A percentile compares a stretch with the other conserved stretches of the same genome.
Conservation (phyloP, 1,284 basidiomycete species). For the Meripilus lineatus region DNA sequence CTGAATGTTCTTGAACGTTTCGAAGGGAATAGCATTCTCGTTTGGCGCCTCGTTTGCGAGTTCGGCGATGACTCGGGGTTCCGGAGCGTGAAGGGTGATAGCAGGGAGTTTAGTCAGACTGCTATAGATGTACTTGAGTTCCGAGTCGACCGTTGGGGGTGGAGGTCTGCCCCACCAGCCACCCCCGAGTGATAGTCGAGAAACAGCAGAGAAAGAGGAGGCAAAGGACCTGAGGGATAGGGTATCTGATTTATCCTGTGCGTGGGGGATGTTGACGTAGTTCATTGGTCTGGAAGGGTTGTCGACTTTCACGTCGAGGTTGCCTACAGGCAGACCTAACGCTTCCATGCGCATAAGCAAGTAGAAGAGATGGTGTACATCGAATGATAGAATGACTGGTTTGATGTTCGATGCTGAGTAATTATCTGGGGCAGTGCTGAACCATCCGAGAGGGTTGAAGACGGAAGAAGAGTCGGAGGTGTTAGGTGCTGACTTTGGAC, state of each 20-base stretch:
- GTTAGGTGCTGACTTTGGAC: slow-evolving; percentile 34
- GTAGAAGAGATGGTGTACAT: slow-evolving; percentile 85
- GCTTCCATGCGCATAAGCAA: slow-evolving; percentile 84
- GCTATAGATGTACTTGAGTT: slow-evolving; percentile 84
- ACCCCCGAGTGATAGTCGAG: slow-evolving; percentile 64
- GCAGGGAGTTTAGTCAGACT: slow-evolving; percentile 85
- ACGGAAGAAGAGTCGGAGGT: slow-evolving; percentile 25
- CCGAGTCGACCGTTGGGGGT: slow-evolving; percentile 56
- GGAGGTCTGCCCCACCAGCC: slow-evolving; percentile 65
- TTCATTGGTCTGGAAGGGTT: slow-evolving; percentile 70
- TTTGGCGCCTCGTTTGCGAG: slow-evolving; percentile 69
- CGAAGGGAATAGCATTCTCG: slow-evolving; percentile 74
- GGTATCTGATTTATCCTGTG: slow-evolving; percentile 64
- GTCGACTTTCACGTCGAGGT: slow-evolving; percentile 75
- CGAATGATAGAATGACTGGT: slow-evolving; percentile 63
- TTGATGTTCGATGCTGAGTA: slow-evolving; percentile 33
- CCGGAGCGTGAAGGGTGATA: slow-evolving; percentile 57
- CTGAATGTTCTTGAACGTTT: slow-evolving; percentile 80
- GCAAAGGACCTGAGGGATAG: slow-evolving; percentile 76
- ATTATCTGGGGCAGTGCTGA: slow-evolving; percentile 34
- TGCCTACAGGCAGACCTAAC: slow-evolving; percentile 67
- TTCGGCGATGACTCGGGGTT: slow-evolving; percentile 63
- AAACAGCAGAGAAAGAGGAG: slow-evolving; percentile 75
- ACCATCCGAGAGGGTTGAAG: slow-evolving; percentile 64
- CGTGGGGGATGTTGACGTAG: slow-evolving; percentile 57